These are phyloP conservation scores for Xerocomellus intermedius DNA, from an alignment of 768 basidiomycete genomes.

Conservation along the genomic window DNA sequence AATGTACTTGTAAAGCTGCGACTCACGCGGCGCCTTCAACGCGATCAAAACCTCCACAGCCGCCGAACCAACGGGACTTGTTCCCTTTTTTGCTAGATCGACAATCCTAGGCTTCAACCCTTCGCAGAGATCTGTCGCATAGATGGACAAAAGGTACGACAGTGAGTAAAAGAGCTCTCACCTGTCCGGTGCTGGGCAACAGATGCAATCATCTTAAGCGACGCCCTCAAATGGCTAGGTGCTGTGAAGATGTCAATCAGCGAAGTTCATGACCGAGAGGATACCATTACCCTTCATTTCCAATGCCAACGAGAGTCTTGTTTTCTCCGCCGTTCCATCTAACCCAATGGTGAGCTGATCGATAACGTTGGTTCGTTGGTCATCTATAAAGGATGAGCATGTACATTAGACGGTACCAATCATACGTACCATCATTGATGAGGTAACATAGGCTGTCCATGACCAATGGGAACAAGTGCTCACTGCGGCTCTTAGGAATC, in stretches of 20 bases:
- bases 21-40: background rate
- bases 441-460: background rate
- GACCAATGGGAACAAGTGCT: background rate
- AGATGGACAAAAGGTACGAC: background rate
- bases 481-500: too few species aligned
- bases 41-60: constrained; percentile 7
- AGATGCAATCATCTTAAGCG: constrained; percentile 1
- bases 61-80: background rate
- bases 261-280: background rate
- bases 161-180: background rate
- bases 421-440: background rate
- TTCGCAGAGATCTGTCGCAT: background rate
- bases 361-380: background rate
- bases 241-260: background rate
- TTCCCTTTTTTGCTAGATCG: background rate
- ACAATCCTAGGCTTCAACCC: background rate
- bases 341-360: background rate
- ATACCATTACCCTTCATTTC: background rate
- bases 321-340: background rate
- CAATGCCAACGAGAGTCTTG: constrained; percentile 1
- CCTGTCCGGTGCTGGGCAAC: background rate
- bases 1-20: background rate
- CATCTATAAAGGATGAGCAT: background rate
- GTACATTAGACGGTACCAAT: background rate
- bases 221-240: background rate